phyloP scores from a whole-genome alignment of 352 stramenopile species.

The Phytophthora niederhauseri region DNA sequence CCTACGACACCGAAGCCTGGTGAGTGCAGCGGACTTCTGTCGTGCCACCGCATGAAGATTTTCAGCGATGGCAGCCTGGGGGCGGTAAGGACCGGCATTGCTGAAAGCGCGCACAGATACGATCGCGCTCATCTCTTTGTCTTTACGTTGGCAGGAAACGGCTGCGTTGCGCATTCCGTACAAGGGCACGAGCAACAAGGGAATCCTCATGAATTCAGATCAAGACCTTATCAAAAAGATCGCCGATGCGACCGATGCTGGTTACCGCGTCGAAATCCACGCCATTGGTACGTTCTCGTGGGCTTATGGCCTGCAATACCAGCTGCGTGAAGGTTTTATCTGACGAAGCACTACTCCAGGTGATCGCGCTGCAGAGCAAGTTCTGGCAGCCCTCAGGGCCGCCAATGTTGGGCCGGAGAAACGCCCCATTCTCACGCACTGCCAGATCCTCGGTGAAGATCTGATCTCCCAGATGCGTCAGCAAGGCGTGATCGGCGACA shows the following conservation, averaged over 20 bases:
- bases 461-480: constrained; percentile 72
- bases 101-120: background rate
- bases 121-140: background rate
- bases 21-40: constrained; percentile 57
- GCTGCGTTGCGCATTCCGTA: constrained; percentile 79
- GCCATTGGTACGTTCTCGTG: constrained; percentile 68
- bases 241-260: constrained; percentile 48
- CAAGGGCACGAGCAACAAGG: constrained; percentile 63
- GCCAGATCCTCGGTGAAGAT: constrained; percentile 84
- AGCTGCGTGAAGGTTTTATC: background rate
- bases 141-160: constrained; percentile 62
- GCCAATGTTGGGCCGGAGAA: constrained; percentile 53
- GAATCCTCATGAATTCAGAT: constrained; percentile 87
- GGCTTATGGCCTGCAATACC: background rate
- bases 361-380: constrained; percentile 73
- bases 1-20: constrained; percentile 45
- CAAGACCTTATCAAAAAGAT: constrained; percentile 72
- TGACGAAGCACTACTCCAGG: constrained; percentile 33
- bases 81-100: constrained; percentile 43
- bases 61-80: constrained; percentile 90
- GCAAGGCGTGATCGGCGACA: constrained; percentile 85
- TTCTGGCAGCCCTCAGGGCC: constrained; percentile 66
- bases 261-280: constrained; percentile 89
- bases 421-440: constrained; percentile 91
- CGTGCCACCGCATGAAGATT: constrained; percentile 89